Conservation (phyloP, 164 flowering plant species). For the Umbellularia californica region DNA sequence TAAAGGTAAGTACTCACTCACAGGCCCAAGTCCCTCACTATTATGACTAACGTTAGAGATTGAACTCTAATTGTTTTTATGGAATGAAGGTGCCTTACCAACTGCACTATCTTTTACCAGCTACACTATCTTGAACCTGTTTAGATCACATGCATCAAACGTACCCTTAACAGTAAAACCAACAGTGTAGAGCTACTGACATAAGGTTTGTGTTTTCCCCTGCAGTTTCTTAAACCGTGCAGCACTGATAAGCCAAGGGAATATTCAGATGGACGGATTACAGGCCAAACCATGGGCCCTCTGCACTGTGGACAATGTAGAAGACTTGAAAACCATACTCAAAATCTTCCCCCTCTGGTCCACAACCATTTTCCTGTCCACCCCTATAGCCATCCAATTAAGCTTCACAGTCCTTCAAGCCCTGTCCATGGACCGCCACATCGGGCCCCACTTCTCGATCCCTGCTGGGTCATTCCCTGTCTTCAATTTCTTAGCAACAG, state of each 20-base stretch:
- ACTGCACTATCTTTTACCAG: too few relatives aligned
- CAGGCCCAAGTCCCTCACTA: not conserved
- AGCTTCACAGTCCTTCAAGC: constrained; percentile 45
- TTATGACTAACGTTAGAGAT: not conserved
- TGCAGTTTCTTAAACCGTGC: constrained; percentile 43
- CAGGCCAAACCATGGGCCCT: too few relatives aligned
- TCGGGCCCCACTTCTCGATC: constrained; percentile 44
- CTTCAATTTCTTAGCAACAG: constrained; percentile 28
- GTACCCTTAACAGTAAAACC: not conserved
- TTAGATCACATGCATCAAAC: not conserved
- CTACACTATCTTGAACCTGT: not conserved
- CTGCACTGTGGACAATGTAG: too few relatives aligned
- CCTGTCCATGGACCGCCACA: constrained; percentile 49
- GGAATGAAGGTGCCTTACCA: too few relatives aligned
- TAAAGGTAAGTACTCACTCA: too few relatives aligned
- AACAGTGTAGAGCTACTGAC: not conserved
- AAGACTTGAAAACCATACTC: too few relatives aligned
- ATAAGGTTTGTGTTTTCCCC: not conserved
- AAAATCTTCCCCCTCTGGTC: too few relatives aligned
- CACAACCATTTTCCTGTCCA: too few relatives aligned
- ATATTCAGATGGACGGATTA: constrained; percentile 28
- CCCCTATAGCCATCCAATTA: too few relatives aligned
- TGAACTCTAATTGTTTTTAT: not conserved
- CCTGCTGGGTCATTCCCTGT: constrained; percentile 50
- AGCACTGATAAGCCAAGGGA: constrained; percentile 36